Evolutionary conservation across 805 yeast species (phyloP).

Genomic region (Kuraishia hungarica): DNA sequence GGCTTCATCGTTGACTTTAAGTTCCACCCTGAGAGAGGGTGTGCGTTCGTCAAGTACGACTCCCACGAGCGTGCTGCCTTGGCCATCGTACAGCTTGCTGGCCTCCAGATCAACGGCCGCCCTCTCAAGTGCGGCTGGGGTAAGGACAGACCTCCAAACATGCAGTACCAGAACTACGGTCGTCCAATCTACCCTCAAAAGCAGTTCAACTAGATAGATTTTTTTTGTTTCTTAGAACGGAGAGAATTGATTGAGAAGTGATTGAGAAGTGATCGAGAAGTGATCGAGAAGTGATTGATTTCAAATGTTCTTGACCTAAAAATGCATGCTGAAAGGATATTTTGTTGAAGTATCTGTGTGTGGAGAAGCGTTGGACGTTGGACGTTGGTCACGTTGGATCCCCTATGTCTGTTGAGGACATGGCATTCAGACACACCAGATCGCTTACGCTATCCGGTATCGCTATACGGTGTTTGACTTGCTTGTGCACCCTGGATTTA

Average conservation of each 20-base stretch:
- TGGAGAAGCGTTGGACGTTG: too few species aligned
- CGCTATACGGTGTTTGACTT: too few species aligned
- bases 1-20: slow-evolving; percentile 80
- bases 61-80: slow-evolving; percentile 84
- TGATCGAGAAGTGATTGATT: too few species aligned
- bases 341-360: too few species aligned
- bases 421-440: too few species aligned
- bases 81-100: slow-evolving; percentile 73
- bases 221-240: background rate
- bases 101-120: slow-evolving; percentile 67
- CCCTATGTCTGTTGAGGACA: too few species aligned
- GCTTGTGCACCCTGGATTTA: background rate
- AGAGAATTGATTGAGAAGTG: too few species aligned
- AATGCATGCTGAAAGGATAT: too few species aligned
- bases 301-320: too few species aligned
- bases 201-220: slow-evolving; percentile 3
- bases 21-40: slow-evolving; percentile 73
- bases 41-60: slow-evolving; percentile 84
- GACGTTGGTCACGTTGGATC: too few species aligned
- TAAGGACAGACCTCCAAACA: slow-evolving; percentile 35
- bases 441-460: too few species aligned
- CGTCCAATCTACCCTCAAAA: slow-evolving; percentile 6
- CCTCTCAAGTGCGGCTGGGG: slow-evolving; percentile 87
- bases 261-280: too few species aligned
- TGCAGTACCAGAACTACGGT: slow-evolving; percentile 17